Evolutionary conservation across 495 filamentous ascomycete genomes (phyloP).

Genomic region (Penicillium psychrofluorescens): DNA sequence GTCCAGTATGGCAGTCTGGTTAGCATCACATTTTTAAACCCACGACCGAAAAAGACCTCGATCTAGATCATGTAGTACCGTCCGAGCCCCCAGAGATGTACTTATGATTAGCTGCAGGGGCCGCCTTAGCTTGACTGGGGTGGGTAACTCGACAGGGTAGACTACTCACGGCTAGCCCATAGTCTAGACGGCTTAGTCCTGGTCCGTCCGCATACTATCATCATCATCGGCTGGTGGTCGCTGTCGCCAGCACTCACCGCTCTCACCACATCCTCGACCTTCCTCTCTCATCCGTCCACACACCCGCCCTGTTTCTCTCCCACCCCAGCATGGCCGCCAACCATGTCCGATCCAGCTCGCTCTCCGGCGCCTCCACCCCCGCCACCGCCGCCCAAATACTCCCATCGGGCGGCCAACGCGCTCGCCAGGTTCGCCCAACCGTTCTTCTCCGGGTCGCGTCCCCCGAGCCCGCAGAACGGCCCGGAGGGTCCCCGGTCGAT

Average conservation of each 20-base stretch:
- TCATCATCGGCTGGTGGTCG: too few species aligned
- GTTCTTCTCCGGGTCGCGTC: slow-evolving; percentile 48
- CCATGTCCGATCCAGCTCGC: slow-evolving; percentile 40
- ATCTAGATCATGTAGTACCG: not conserved
- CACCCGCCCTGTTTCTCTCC: not conserved
- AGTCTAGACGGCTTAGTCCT: too few species aligned
- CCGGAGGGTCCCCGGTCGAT: slow-evolving; percentile 31
- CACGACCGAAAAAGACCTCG: too few species aligned
- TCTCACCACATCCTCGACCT: not conserved
- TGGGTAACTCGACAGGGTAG: too few species aligned
- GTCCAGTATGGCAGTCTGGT: too few species aligned
- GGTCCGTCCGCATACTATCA: too few species aligned
- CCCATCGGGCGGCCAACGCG: slow-evolving; percentile 44
- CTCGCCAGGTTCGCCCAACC: slow-evolving; percentile 52
- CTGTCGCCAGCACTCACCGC: too few species aligned
- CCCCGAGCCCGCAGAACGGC: slow-evolving; percentile 43
- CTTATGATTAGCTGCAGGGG: too few species aligned
- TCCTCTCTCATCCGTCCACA: slow-evolving; percentile 1
- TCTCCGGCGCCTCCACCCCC: slow-evolving; percentile 36
- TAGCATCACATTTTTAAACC: too few species aligned
- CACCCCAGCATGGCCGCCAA: slow-evolving; percentile 4
- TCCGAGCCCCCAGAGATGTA: not conserved
- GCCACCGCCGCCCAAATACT: slow-evolving; percentile 46
- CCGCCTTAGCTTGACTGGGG: too few species aligned
- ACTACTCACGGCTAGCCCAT: too few species aligned